phyloP scores from a whole-genome alignment of 495 filamentous ascomycete genomes.

The Daldinia concentrica region DNA sequence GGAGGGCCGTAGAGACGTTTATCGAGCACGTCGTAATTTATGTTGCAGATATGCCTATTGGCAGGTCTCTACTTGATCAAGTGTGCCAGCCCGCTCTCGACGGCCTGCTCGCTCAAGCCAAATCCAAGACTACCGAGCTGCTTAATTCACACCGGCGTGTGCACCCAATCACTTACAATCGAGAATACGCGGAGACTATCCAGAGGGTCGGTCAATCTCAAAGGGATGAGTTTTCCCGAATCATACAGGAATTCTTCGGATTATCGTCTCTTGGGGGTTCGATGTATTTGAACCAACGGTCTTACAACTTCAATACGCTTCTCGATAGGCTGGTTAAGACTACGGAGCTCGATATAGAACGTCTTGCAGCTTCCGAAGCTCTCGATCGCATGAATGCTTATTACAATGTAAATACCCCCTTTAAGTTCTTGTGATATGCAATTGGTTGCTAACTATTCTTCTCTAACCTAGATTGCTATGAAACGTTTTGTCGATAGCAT shows the following conservation, averaged over 20 bases:
- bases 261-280: background rate
- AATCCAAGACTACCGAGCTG: slow-evolving; percentile 48
- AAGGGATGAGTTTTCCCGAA: slow-evolving; percentile 21
- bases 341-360: slow-evolving; percentile 51
- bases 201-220: slow-evolving; percentile 48
- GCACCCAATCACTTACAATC: slow-evolving; percentile 67
- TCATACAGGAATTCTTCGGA: slow-evolving; percentile 40
- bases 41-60: slow-evolving; percentile 45
- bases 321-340: slow-evolving; percentile 35
- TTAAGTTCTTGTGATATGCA: slow-evolving; percentile 4
- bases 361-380: slow-evolving; percentile 55
- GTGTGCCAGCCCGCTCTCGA: slow-evolving; percentile 49
- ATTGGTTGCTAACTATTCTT: slow-evolving; percentile 27
- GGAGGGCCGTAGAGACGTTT: slow-evolving; percentile 43
- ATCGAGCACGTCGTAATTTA: slow-evolving; percentile 43
- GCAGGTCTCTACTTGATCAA: slow-evolving; percentile 42
- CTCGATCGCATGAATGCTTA: slow-evolving; percentile 61
- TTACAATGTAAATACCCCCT: slow-evolving; percentile 54
- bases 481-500: slow-evolving; percentile 71
- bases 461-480: slow-evolving; percentile 62
- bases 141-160: slow-evolving; percentile 46
- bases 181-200: slow-evolving; percentile 60
- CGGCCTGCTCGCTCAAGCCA: slow-evolving; percentile 26
- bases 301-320: slow-evolving; percentile 40
- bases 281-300: background rate